Conservation (phyloP, 2,329 filamentous ascomycete genomes). For the Trichoderma oligosporum region DNA sequence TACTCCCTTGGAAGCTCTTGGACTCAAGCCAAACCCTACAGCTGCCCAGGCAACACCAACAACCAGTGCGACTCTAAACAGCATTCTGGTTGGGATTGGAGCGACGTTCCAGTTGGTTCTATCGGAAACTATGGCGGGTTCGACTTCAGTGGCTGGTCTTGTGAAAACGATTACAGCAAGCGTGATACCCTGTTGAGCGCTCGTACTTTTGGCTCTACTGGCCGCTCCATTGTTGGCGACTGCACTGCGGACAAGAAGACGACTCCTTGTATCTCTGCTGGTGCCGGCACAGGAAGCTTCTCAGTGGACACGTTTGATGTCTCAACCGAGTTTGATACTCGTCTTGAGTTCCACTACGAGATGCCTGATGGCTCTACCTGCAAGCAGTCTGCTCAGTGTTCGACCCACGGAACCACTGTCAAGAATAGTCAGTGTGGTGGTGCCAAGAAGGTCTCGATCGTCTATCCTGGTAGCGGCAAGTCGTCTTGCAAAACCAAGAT, state of each 20-base stretch:
- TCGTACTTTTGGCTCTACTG: conserved; percentile 46
- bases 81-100: conserved; percentile 68
- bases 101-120: conserved; percentile 54
- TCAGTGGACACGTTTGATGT: conserved; percentile 74
- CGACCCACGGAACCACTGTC: conserved; percentile 62
- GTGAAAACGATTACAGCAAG: conserved; percentile 56
- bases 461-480: conserved; percentile 59
- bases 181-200: conserved; percentile 53
- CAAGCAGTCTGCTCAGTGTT: conserved; percentile 72
- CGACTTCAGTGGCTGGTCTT: conserved; percentile 69
- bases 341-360: conserved; percentile 79
- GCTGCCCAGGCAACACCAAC: conserved; percentile 66
- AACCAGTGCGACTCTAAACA: conserved; percentile 75
- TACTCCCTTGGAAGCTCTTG: conserved; percentile 22
- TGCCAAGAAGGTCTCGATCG: conserved; percentile 74
- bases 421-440: conserved; percentile 90
- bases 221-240: conserved; percentile 56
- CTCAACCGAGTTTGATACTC: conserved; percentile 68
- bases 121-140: conserved; percentile 69
- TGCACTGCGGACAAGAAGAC: conserved; percentile 43
- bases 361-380: conserved; percentile 81
- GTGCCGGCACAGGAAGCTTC: conserved; percentile 52
- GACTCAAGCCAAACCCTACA: conserved; percentile 48
- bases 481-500: conserved; percentile 67
- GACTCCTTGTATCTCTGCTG: conserved; percentile 58